Percentiles rank a stretch among this genome's conserved stretches.
Evolutionary conservation across 345 rosid species (phyloP).

Genomic region (Kandelia obovata): DNA sequence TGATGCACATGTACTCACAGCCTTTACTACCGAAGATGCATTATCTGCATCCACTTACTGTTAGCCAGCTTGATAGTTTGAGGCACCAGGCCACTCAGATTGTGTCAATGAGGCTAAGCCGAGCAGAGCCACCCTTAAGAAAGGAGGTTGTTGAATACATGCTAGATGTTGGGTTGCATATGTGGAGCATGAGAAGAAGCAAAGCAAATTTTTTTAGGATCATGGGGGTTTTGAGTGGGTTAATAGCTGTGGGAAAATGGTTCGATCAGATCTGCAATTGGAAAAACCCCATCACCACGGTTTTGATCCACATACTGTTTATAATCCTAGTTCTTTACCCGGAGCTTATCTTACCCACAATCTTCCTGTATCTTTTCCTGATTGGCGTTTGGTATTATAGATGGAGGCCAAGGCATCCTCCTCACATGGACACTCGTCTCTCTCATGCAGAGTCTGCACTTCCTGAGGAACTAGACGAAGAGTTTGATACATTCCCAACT

Average conservation of each 20-base stretch:
- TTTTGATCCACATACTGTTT: constrained; percentile 71
- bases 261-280: constrained; percentile 72
- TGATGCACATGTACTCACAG: constrained; percentile 79
- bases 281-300: constrained; percentile 83
- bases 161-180: constrained; percentile 89
- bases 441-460: constrained; percentile 65
- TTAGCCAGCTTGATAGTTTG: constrained; percentile 60
- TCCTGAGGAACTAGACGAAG: constrained; percentile 95
- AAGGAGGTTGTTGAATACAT: constrained; percentile 83
- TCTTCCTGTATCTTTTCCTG: constrained; percentile 81
- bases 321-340: constrained; percentile 85
- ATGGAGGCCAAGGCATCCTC: constrained; percentile 76
- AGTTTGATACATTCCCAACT: constrained; percentile 79
- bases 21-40: constrained; percentile 98
- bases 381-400: constrained; percentile 95
- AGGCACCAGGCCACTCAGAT: constrained; percentile 88
- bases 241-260: constrained; percentile 73
- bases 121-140: constrained; percentile 91
- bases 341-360: constrained; percentile 77
- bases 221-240: constrained; percentile 66
- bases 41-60: constrained; percentile 74
- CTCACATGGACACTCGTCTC: constrained; percentile 84
- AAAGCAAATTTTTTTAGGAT: constrained; percentile 87
- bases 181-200: constrained; percentile 92
- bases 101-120: constrained; percentile 66